Evolutionary conservation across 805 yeast species (phyloP).

Genomic region (Spencermartinsiella europaea): DNA sequence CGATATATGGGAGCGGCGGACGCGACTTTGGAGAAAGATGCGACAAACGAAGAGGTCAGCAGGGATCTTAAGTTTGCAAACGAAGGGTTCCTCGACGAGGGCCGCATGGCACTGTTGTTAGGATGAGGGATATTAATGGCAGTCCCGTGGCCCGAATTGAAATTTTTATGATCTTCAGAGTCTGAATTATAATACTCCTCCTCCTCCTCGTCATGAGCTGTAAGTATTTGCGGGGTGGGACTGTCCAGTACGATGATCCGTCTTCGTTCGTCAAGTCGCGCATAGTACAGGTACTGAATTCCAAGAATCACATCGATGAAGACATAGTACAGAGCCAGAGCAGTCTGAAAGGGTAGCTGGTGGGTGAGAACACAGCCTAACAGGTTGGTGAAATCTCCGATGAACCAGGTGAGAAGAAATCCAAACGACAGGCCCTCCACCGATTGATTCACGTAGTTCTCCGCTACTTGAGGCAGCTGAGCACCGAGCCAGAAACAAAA

Average conservation of each 20-base stretch:
- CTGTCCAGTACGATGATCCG: slow-evolving; percentile 20
- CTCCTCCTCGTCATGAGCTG: not conserved
- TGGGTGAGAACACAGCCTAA: slow-evolving; percentile 69
- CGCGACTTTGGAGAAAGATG: slow-evolving; percentile 29
- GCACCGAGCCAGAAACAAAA: slow-evolving; percentile 64
- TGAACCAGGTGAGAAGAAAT: slow-evolving; percentile 58
- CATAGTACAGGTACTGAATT: slow-evolving; percentile 69
- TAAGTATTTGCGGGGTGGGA: not conserved
- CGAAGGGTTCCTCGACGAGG: slow-evolving; percentile 1
- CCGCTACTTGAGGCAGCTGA: slow-evolving; percentile 63
- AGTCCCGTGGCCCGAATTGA: not conserved
- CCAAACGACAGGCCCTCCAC: slow-evolving; percentile 63
- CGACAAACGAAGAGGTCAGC: slow-evolving; percentile 29
- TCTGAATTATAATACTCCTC: not conserved
- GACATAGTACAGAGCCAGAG: slow-evolving; percentile 68
- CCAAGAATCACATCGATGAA: slow-evolving; percentile 63
- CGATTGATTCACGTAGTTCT: slow-evolving; percentile 52
- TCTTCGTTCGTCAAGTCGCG: slow-evolving; percentile 27
- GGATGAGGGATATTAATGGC: not conserved
- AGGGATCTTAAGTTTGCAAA: slow-evolving; percentile 13
- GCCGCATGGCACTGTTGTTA: not conserved
- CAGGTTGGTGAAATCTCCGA: slow-evolving; percentile 57
- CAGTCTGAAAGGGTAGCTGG: slow-evolving; percentile 76
- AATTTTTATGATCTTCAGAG: slow-evolving; percentile 1
- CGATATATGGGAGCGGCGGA: not conserved